These are phyloP conservation scores for Stygiomarasmius scandens DNA, from an alignment of 1,284 basidiomycete species.

Conservation along the genomic window DNA sequence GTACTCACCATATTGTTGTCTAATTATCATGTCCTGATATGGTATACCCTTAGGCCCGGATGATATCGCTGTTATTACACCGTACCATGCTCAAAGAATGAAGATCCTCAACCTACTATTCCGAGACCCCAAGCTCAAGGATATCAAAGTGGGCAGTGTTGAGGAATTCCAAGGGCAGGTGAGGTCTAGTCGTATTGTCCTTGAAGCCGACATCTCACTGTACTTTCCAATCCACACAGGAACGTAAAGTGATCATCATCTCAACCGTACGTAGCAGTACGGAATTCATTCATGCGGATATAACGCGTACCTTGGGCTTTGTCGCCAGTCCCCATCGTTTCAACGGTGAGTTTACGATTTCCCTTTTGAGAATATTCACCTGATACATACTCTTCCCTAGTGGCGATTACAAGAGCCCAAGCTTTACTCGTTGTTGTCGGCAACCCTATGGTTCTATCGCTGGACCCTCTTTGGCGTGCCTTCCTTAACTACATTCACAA, in stretches of 20 bases:
- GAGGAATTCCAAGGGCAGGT: slow-evolving; percentile 48
- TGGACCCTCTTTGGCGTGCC: slow-evolving; percentile 45
- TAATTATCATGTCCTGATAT: neutral
- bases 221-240: slow-evolving; percentile 30
- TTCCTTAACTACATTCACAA: slow-evolving; percentile 42
- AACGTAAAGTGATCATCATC: slow-evolving; percentile 47
- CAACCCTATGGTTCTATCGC: slow-evolving; percentile 40
- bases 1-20: neutral
- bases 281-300: slow-evolving; percentile 40
- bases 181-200: no score
- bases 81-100: slow-evolving; percentile 44
- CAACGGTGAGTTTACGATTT: slow-evolving; percentile 36
- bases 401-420: slow-evolving; percentile 46
- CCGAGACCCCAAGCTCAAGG: slow-evolving; percentile 22
- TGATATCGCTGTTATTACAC: slow-evolving; percentile 46
- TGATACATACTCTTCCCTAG: slow-evolving; percentile 24
- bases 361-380: neutral
- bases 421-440: slow-evolving; percentile 46
- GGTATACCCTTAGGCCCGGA: slow-evolving; percentile 15
- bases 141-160: slow-evolving; percentile 46
- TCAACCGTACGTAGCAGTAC: slow-evolving; percentile 47
- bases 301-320: slow-evolving; percentile 46
- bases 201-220: no score
- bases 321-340: slow-evolving; percentile 47
- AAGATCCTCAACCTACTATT: slow-evolving; percentile 33